Conservation (phyloP, 225 moss, liverwort and hornwort species). For the Climacium dendroides region DNA sequence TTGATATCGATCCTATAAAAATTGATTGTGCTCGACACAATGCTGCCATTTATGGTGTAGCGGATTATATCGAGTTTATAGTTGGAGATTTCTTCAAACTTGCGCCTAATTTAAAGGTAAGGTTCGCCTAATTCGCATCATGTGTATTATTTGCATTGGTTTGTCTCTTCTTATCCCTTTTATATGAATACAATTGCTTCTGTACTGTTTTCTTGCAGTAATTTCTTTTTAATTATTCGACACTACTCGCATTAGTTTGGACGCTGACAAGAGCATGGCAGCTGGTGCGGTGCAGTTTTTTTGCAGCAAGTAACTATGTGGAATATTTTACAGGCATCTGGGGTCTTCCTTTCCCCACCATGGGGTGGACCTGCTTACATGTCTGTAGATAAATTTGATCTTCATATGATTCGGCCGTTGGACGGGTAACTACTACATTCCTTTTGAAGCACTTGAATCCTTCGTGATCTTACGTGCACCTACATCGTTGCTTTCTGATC, state of each 20-base stretch:
- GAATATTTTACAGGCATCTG: conserved; percentile 46
- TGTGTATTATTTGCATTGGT: neutral
- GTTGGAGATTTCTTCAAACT: conserved; percentile 78
- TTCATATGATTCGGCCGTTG: conserved; percentile 82
- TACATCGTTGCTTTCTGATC: neutral
- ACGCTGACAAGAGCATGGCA: neutral
- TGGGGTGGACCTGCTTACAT: conserved; percentile 87
- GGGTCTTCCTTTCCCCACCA: conserved; percentile 85
- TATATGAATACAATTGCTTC: neutral
- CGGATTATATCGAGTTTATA: conserved; percentile 63
- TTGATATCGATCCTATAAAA: conserved; percentile 77
- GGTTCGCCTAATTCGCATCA: neutral
- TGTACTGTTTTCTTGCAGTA: neutral
- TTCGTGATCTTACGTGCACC: neutral
- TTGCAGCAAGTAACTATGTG: neutral
- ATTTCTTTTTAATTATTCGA: neutral
- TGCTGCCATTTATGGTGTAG: conserved; percentile 80
- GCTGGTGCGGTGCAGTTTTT: neutral
- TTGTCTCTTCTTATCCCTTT: neutral
- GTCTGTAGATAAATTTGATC: conserved; percentile 51
- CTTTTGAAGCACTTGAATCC: neutral
- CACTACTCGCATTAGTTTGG: neutral
- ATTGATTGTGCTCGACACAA: conserved; percentile 77
- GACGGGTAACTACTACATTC: conserved; percentile 47
- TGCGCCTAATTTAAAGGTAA: conserved; percentile 57